Conservation (phyloP, 805 yeast species). For the Metschnikowia picachoensis region DNA sequence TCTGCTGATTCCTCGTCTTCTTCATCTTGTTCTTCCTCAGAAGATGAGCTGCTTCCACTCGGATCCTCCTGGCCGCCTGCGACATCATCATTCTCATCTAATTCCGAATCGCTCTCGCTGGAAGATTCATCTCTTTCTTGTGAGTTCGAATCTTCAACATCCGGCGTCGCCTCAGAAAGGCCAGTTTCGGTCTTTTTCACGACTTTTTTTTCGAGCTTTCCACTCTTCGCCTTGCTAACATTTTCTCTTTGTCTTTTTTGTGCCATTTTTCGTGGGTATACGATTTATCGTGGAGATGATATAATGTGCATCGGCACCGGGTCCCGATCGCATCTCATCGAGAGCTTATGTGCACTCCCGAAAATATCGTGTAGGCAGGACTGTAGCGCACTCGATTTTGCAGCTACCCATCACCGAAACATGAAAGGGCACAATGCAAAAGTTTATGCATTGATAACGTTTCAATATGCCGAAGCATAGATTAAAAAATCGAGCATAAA, state of each 20-base stretch:
- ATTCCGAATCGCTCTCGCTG: conserved; percentile 17
- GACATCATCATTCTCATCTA: conserved; percentile 26
- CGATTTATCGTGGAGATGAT: background rate
- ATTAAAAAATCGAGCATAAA: no score
- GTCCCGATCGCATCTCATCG: conserved; percentile 5
- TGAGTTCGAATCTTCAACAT: background rate
- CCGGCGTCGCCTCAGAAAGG: background rate
- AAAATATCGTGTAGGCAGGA: background rate
- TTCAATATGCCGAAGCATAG: no score
- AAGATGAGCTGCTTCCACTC: conserved; percentile 8
- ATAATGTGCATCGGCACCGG: background rate
- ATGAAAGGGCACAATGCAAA: no score
- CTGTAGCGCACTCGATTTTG: no score
- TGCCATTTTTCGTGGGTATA: conserved; percentile 1
- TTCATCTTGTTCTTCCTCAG: background rate
- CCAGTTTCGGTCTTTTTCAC: background rate
- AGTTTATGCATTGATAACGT: no score
- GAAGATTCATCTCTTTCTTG: conserved; percentile 1
- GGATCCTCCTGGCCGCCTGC: conserved; percentile 20
- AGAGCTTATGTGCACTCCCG: conserved; percentile 4
- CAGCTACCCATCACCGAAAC: no score
- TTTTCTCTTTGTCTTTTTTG: conserved; percentile 6
- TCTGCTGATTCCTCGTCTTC: conserved; percentile 11
- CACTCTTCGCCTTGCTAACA: background rate
- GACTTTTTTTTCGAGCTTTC: background rate